phyloP scores from a whole-genome alignment of 345 rosid species.

The Lenwebbia sp. region DNA sequence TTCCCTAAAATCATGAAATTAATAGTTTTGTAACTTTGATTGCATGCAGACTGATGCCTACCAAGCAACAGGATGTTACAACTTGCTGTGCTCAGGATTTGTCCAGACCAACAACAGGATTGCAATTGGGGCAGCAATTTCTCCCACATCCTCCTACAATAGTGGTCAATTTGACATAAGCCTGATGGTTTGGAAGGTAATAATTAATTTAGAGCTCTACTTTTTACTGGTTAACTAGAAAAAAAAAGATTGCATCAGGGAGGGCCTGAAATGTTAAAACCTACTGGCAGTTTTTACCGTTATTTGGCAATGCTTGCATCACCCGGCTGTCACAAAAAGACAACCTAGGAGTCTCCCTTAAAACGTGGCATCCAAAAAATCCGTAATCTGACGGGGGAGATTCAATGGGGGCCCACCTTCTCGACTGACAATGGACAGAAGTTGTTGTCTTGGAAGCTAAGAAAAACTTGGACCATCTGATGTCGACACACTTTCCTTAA shows the following conservation, averaged over 20 bases:
- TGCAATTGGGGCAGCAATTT: slow-evolving; percentile 95
- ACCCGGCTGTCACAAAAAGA: not conserved
- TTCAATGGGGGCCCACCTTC: not conserved
- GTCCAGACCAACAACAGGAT: slow-evolving; percentile 78
- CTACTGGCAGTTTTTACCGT: not conserved
- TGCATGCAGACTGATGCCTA: slow-evolving; percentile 70
- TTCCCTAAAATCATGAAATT: not conserved
- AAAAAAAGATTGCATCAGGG: not conserved
- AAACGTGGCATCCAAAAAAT: not conserved
- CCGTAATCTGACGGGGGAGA: not conserved
- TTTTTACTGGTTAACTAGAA: not conserved
- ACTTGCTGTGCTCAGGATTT: slow-evolving; percentile 89
- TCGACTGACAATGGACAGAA: not conserved
- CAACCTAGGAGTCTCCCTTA: not conserved
- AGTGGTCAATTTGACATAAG: slow-evolving; percentile 96
- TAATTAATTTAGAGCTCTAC: not conserved
- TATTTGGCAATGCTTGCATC: not conserved
- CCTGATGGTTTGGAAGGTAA: slow-evolving; percentile 94
- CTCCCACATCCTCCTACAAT: slow-evolving; percentile 72
- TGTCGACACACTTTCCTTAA: not conserved
- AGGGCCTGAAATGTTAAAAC: not conserved
- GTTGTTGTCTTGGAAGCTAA: not conserved
- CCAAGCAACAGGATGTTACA: slow-evolving; percentile 96
- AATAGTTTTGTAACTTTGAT: not conserved
- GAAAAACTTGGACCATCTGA: not conserved